phyloP scores from a whole-genome alignment of 2,329 filamentous ascomycete genomes.

The Exophiala lecanii-corni region DNA sequence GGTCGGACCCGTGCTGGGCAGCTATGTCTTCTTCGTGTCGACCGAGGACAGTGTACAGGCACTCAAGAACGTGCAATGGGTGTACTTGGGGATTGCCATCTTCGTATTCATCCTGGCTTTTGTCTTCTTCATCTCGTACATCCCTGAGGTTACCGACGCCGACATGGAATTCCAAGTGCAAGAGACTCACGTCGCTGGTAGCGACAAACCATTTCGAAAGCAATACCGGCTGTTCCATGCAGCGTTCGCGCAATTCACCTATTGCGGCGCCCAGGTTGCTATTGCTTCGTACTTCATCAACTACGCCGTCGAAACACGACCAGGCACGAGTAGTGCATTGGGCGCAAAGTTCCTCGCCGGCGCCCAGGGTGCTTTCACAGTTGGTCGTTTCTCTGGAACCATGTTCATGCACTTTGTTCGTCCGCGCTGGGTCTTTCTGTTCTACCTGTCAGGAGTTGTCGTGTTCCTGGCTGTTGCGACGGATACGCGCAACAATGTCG shows the following conservation, averaged over 20 bases:
- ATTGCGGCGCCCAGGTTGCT: constrained; percentile 65
- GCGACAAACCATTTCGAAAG: constrained; percentile 60
- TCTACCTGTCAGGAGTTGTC: constrained; percentile 60
- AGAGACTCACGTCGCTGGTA: constrained; percentile 50
- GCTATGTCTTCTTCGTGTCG: constrained; percentile 51
- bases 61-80: constrained; percentile 68
- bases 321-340: constrained; percentile 48
- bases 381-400: constrained; percentile 66
- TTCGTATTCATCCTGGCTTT: constrained; percentile 64
- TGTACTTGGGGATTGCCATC: constrained; percentile 69
- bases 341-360: constrained; percentile 68
- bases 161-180: constrained; percentile 62
- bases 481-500: constrained; percentile 43
- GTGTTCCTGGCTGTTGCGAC: constrained; percentile 52
- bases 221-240: constrained; percentile 74
- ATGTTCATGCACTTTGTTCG: constrained; percentile 62
- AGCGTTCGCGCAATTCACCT: constrained; percentile 71
- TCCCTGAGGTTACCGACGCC: constrained; percentile 67
- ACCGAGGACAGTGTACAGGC: constrained; percentile 54
- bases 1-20: constrained; percentile 66
- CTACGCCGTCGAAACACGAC: constrained; percentile 58
- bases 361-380: constrained; percentile 67
- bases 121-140: constrained; percentile 60
- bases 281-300: constrained; percentile 66
- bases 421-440: constrained; percentile 65